A percentile compares a stretch with the other conserved stretches of the same genome.
These are phyloP conservation scores for Brassica nigra DNA, from an alignment of 345 rosid genomes.

Conservation along the genomic window DNA sequence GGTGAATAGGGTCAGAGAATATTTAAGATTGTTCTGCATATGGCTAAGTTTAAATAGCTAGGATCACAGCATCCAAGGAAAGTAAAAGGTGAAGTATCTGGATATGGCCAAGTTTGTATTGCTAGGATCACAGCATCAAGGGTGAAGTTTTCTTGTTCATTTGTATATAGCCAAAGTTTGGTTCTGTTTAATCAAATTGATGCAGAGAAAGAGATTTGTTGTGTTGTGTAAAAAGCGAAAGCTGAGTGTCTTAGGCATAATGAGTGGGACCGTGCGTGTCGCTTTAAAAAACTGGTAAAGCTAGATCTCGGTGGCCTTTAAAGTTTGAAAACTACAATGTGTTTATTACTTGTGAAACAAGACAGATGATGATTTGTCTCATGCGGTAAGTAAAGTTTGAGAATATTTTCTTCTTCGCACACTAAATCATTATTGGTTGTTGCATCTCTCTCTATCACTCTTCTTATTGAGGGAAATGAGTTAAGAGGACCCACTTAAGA, in stretches of 20 bases:
- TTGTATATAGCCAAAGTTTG: constrained; percentile 22
- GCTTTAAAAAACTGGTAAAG: not conserved
- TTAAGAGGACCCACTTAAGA: not conserved
- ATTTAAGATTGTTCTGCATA: not conserved
- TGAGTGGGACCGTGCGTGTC: not conserved
- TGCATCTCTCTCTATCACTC: too few relatives aligned
- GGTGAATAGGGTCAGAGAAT: constrained; percentile 2
- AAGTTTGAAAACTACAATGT: not conserved
- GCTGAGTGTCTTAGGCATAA: not conserved
- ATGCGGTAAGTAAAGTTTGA: too few relatives aligned
- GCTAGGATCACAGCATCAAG: constrained; percentile 8
- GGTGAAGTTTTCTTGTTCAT: constrained; percentile 20
- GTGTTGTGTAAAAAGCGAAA: not conserved
- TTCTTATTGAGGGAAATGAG: not conserved
- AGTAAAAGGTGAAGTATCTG: too few relatives aligned
- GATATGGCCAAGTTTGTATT: not conserved
- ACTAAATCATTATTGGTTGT: too few relatives aligned
- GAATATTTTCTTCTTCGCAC: too few relatives aligned
- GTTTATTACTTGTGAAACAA: constrained; percentile 5
- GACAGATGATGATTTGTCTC: not conserved
- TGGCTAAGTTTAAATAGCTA: not conserved
- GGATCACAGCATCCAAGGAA: too few relatives aligned
- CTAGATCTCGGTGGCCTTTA: not conserved
- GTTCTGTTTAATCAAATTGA: constrained; percentile 11
- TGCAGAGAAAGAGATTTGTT: constrained; percentile 24